Percentiles rank a stretch among this genome's conserved stretches.
Evolutionary conservation across 805 yeast genomes (phyloP).

Genomic region (Lipomyces chichibuensis): DNA sequence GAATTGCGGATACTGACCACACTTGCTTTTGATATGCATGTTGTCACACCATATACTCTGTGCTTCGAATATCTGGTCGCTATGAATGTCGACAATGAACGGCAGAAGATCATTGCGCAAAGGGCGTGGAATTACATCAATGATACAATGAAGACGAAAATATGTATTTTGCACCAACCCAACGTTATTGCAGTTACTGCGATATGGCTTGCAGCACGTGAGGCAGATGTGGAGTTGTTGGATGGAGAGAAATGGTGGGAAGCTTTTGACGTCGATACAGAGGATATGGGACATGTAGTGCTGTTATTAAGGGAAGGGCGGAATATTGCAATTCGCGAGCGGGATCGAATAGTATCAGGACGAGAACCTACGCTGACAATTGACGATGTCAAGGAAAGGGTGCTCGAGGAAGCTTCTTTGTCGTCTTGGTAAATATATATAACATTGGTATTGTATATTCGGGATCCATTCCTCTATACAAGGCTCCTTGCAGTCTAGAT

Average conservation of each 20-base stretch:
- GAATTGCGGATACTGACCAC: slow-evolving; percentile 29
- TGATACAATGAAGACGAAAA: slow-evolving; percentile 23
- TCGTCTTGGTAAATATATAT: neutral
- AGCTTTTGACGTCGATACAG: slow-evolving; percentile 34
- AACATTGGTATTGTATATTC: neutral
- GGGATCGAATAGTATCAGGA: slow-evolving; percentile 15
- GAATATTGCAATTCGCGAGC: slow-evolving; percentile 31
- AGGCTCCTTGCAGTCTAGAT: neutral
- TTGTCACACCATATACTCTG: slow-evolving; percentile 28
- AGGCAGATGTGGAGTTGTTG: slow-evolving; percentile 32
- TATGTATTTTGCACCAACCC: slow-evolving; percentile 33
- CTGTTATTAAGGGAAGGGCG: slow-evolving; percentile 38
- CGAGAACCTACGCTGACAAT: slow-evolving; percentile 7
- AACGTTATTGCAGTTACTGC: slow-evolving; percentile 32
- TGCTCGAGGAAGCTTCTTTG: slow-evolving; percentile 14
- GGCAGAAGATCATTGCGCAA: slow-evolving; percentile 11
- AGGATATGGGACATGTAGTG: slow-evolving; percentile 37
- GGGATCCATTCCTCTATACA: neutral
- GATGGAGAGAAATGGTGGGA: slow-evolving; percentile 37
- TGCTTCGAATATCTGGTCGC: slow-evolving; percentile 21
- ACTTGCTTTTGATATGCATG: slow-evolving; percentile 32
- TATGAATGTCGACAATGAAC: neutral
- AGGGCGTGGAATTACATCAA: slow-evolving; percentile 34
- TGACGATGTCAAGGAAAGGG: slow-evolving; percentile 13
- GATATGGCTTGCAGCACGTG: slow-evolving; percentile 35